Conservation (phyloP, 805 yeast species). For the Saccharomycopsis vini region DNA sequence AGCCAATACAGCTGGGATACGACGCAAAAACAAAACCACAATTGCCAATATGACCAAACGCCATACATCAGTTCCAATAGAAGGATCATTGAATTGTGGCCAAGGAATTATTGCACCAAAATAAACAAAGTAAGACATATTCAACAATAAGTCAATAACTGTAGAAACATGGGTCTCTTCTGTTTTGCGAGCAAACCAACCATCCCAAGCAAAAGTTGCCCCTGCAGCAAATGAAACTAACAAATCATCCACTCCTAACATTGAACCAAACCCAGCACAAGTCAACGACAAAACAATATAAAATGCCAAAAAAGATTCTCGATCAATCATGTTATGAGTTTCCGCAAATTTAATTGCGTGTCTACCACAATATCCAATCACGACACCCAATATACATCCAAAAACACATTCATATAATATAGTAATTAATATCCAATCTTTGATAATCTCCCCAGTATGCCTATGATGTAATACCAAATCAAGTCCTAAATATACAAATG, state of each 20-base stretch:
- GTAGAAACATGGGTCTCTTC: slow-evolving; percentile 83
- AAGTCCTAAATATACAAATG: slow-evolving; percentile 68
- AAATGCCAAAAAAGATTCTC: slow-evolving; percentile 82
- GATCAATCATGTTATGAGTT: slow-evolving; percentile 57
- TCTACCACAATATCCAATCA: slow-evolving; percentile 63
- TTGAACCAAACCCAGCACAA: slow-evolving; percentile 84
- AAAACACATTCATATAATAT: slow-evolving; percentile 74
- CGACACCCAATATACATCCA: slow-evolving; percentile 67
- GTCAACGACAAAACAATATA: slow-evolving; percentile 73
- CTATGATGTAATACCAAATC: slow-evolving; percentile 60
- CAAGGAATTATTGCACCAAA: slow-evolving; percentile 90
- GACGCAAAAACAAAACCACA: slow-evolving; percentile 62
- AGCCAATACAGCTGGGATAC: slow-evolving; percentile 74
- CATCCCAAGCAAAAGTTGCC: slow-evolving; percentile 90
- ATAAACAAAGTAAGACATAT: slow-evolving; percentile 80
- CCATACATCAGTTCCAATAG: slow-evolving; percentile 67
- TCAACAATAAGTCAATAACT: slow-evolving; percentile 76
- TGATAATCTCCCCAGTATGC: slow-evolving; percentile 56
- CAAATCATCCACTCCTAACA: slow-evolving; percentile 82
- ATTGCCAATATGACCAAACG: slow-evolving; percentile 67
- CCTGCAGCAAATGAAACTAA: slow-evolving; percentile 89
- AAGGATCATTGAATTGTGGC: slow-evolving; percentile 58
- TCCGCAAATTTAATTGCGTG: slow-evolving; percentile 71
- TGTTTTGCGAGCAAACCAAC: slow-evolving; percentile 74
- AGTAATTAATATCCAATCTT: slow-evolving; percentile 72